Base-by-base conservation (phyloP, 306 rosid genomes). In the Adenanthera pavonina region DNA sequence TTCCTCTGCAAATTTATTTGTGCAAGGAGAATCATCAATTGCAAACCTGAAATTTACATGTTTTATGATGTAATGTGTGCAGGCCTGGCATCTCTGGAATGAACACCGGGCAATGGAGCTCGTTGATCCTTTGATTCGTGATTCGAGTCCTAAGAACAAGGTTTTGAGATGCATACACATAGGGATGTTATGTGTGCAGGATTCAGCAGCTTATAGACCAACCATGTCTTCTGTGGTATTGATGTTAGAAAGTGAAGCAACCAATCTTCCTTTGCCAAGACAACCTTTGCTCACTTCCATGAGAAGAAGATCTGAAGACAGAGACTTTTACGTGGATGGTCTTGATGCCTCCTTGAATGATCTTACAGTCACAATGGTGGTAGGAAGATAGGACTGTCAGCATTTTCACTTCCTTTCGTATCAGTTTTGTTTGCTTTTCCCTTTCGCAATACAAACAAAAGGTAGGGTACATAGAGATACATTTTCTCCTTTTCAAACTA, bases 41-140 rank as follows among this genome's bases (percentile, higher is more conserved):
- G 11, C 41, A 66, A 11, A 54, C 49, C 33, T 13, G 38, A 60
- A 51, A 17, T n/a, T 72, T 70, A n/a, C 76, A 35, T 35, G 64
- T 3, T 69, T 66, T 34, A 15, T 77, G 65, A 7, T 61, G 74
- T 20, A 65, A 72, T 73, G 69, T 64, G 74, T 88, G 81, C 81
- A 91, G 95, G 91, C 90, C 0, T 92, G 94, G 94, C 74, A 86
- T 78, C 91, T 89, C 11, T 92, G 92, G 94, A 88, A 80, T 64
- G 91, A 89, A 54, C 78, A 86, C 46, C 84, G 61, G 80, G 78
- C 84, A 56, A 75, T 72, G 17, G 95, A 92, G 51, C 88, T 92
- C 57, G 79, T 92, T 7, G 97, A 92, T 81, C 86, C 90, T 20
- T 92, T 85, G 1, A 85, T 91, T 41, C 79, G 59, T 0, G 91